These are phyloP conservation scores for Colletotrichum sp. DNA, from an alignment of 2,329 filamentous ascomycete genomes.

Conservation along the genomic window DNA sequence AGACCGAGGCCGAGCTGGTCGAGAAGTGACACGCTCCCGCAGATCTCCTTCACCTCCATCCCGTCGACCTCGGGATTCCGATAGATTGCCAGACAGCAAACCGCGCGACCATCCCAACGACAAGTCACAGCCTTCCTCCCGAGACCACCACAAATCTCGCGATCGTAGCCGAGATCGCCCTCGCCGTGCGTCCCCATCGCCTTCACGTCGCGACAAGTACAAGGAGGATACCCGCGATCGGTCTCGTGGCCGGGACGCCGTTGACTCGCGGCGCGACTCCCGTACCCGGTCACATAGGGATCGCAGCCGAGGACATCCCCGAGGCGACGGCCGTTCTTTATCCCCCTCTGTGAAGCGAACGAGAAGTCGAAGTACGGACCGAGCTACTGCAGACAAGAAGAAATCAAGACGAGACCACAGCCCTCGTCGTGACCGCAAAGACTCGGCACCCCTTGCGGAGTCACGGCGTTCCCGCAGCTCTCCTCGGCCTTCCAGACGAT, in stretches of 20 bases:
- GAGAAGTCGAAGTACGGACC: slow-evolving; percentile 15
- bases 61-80: slow-evolving; percentile 29
- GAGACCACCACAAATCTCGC: slow-evolving; percentile 8
- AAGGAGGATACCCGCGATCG: slow-evolving; percentile 1
- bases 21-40: slow-evolving; percentile 36
- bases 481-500: slow-evolving; percentile 6
- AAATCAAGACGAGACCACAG: slow-evolving; percentile 13
- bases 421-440: slow-evolving; percentile 14
- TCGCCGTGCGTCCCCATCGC: slow-evolving; percentile 30
- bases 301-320: slow-evolving; percentile 12
- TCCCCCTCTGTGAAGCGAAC: slow-evolving; percentile 17
- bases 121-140: slow-evolving; percentile 20
- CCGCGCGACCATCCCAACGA: slow-evolving; percentile 14
- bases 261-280: slow-evolving; percentile 17
- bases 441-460: not conserved
- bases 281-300: slow-evolving; percentile 9
- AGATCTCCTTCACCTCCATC: slow-evolving; percentile 37
- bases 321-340: slow-evolving; percentile 7
- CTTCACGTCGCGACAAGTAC: slow-evolving; percentile 15
- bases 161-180: slow-evolving; percentile 29
- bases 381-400: not conserved
- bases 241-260: slow-evolving; percentile 13
- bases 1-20: slow-evolving; percentile 45
- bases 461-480: not conserved
- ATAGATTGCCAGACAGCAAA: slow-evolving; percentile 21